A percentile compares a stretch with the other conserved stretches of the same genome.
These are phyloP conservation scores for Termitomyces sp. DNA, from an alignment of 768 basidiomycete genomes.

Conservation along the genomic window DNA sequence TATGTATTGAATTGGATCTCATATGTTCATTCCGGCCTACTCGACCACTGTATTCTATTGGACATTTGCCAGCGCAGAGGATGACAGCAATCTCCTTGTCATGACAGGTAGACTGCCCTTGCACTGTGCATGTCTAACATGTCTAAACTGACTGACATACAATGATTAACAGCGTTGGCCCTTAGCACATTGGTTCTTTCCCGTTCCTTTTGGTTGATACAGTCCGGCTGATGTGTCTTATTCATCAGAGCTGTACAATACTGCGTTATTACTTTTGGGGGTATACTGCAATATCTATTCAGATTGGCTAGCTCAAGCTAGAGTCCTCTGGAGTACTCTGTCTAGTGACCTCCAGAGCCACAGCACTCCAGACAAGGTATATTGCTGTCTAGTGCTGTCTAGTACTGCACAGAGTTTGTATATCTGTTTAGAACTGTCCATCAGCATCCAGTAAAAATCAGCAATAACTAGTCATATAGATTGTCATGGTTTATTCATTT, in stretches of 20 bases:
- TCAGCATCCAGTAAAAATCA: too few relatives aligned
- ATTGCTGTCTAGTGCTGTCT: too few relatives aligned
- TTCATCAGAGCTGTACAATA: conserved; percentile 71
- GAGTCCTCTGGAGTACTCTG: too few relatives aligned
- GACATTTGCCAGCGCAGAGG: conserved; percentile 59
- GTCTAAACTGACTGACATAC: conserved; percentile 8
- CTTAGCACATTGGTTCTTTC: conserved; percentile 67
- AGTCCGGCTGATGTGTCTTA: conserved; percentile 1
- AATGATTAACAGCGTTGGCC: conserved; percentile 45
- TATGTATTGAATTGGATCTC: conserved; percentile 86
- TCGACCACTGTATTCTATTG: conserved; percentile 73
- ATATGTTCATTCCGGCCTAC: conserved; percentile 88
- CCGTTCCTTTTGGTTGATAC: neutral
- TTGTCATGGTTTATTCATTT: too few relatives aligned
- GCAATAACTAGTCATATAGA: too few relatives aligned
- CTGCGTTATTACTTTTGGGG: conserved; percentile 83
- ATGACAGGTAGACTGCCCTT: conserved; percentile 62
- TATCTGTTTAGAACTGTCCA: too few relatives aligned
- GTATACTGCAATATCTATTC: conserved; percentile 86
- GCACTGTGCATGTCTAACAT: conserved; percentile 5
- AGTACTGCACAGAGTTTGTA: too few relatives aligned
- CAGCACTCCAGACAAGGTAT: too few relatives aligned
- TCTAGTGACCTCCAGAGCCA: too few relatives aligned
- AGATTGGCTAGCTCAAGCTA: too few relatives aligned
- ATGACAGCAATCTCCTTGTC: conserved; percentile 70